Evolutionary conservation across 2,329 filamentous ascomycete species (phyloP).

Genomic region (Colletotrichum sublineola): DNA sequence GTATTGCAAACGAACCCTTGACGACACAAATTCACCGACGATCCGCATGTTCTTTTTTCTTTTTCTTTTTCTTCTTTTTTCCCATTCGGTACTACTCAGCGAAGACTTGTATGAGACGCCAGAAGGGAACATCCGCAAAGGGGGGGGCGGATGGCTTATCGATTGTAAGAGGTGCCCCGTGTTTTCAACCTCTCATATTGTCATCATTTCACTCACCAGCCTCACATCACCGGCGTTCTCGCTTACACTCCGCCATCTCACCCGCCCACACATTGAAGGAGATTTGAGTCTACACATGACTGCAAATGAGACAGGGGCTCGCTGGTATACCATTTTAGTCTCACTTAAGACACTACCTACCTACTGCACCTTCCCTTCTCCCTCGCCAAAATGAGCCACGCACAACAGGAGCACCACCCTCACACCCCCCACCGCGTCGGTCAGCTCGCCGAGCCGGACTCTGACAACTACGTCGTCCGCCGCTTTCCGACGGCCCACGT

Average conservation of each 20-base stretch:
- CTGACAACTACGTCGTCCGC: conserved; percentile 18
- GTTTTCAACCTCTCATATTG: not conserved
- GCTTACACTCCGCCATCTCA: not conserved
- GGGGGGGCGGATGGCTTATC: not conserved
- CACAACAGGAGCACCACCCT: conserved; percentile 7
- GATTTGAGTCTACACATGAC: not conserved
- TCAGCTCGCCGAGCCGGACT: conserved; percentile 12
- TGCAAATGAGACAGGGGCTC: not conserved
- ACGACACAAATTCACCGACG: not conserved
- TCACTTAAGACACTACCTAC: not conserved
- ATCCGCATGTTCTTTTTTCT: not conserved
- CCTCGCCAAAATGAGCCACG: not conserved
- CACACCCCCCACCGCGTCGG: conserved; percentile 10
- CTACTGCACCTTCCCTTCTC: not conserved
- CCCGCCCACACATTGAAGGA: too few species aligned
- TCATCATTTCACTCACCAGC: not conserved
- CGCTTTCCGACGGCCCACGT: conserved; percentile 17
- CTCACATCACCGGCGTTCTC: not conserved
- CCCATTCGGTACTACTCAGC: not conserved
- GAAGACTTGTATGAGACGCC: not conserved
- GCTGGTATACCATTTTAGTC: not conserved
- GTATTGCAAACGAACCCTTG: not conserved
- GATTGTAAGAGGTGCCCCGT: not conserved
- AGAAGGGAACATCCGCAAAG: not conserved
- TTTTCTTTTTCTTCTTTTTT: too few species aligned